Conservation (phyloP, 768 basidiomycete species). For the Boletales sp. region DNA sequence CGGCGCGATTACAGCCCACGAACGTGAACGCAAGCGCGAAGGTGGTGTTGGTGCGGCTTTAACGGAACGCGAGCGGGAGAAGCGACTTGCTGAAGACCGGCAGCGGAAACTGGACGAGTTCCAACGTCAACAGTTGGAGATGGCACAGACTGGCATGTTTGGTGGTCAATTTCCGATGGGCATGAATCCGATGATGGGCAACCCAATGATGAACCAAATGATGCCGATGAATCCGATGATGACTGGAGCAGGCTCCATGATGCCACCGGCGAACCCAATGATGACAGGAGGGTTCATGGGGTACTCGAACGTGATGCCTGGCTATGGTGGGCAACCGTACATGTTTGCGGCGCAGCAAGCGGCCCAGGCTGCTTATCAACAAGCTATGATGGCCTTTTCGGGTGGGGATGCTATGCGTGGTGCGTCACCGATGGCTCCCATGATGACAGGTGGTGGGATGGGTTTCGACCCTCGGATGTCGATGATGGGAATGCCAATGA, state of each 20-base stretch:
- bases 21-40: slow-evolving; percentile 90
- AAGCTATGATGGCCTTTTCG: slow-evolving; percentile 83
- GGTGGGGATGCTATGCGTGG: slow-evolving; percentile 54
- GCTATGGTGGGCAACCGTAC: slow-evolving; percentile 62
- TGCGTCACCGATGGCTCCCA: slow-evolving; percentile 43
- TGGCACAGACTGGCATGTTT: slow-evolving; percentile 82
- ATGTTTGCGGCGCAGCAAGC: slow-evolving; percentile 86
- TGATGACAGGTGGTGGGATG: slow-evolving; percentile 56
- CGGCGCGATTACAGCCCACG: slow-evolving; percentile 93
- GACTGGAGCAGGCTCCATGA: slow-evolving; percentile 52
- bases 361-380: slow-evolving; percentile 79
- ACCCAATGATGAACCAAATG: slow-evolving; percentile 52
- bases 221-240: slow-evolving; percentile 57
- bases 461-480: slow-evolving; percentile 76
- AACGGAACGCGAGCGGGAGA: slow-evolving; percentile 94
- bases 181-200: slow-evolving; percentile 72
- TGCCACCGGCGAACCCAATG: slow-evolving; percentile 45
- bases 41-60: slow-evolving; percentile 93
- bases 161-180: slow-evolving; percentile 41
- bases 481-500: slow-evolving; percentile 76
- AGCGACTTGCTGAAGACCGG: slow-evolving; percentile 85
- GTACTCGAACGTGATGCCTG: slow-evolving; percentile 39
- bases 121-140: slow-evolving; percentile 85
- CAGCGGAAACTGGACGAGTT: slow-evolving; percentile 91
- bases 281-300: slow-evolving; percentile 51